Conservation (phyloP, 768 basidiomycete species). For the Kwoniella sp. region DNA sequence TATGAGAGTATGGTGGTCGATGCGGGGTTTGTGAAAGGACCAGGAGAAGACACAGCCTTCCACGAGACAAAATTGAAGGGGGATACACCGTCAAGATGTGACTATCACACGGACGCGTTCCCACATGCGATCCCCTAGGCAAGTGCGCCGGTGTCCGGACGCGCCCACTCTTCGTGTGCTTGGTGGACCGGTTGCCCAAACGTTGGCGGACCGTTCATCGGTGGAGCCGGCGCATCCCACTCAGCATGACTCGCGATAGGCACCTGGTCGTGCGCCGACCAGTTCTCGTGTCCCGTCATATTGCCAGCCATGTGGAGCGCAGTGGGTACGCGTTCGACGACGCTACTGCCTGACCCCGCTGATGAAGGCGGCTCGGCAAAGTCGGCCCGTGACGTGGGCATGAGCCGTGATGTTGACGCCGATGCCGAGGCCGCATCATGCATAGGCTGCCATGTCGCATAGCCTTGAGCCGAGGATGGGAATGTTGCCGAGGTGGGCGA, state of each 20-base stretch:
- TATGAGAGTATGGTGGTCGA: no score
- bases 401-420: slow-evolving; percentile 5
- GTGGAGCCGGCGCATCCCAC: neutral
- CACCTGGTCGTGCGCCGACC: neutral
- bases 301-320: neutral
- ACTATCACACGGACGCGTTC: no score
- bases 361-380: slow-evolving; percentile 15
- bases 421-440: neutral
- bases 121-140: neutral
- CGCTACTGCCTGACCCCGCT: slow-evolving; percentile 10
- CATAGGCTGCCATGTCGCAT: slow-evolving; percentile 10
- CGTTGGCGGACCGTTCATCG: no score
- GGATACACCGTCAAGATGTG: no score
- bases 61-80: no score
- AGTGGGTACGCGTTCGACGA: neutral
- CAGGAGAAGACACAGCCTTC: no score
- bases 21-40: no score
- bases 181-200: slow-evolving; percentile 7
- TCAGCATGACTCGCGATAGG: no score
- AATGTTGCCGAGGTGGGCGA: slow-evolving; percentile 1
- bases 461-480: neutral
- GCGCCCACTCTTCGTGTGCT: slow-evolving; percentile 9
- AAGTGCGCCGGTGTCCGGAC: slow-evolving; percentile 5
- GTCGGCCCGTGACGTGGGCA: slow-evolving; percentile 5
- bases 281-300: neutral